Conservation (phyloP, 768 basidiomycete species). For the Suillus lakei region DNA sequence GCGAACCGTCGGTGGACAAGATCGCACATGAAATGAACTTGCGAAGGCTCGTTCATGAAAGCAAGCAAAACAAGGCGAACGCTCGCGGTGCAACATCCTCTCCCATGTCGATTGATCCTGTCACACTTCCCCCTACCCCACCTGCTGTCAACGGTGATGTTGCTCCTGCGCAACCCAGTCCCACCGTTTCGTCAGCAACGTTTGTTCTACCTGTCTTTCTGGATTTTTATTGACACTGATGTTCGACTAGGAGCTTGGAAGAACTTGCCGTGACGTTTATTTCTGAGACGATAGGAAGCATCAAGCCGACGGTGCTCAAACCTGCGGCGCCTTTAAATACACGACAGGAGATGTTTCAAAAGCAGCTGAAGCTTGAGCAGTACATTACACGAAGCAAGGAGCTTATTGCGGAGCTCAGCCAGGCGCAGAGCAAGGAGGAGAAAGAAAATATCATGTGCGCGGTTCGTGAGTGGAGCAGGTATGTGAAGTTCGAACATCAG, state of each 20-base stretch:
- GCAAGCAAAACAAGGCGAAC: slow-evolving; percentile 42
- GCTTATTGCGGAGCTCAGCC: slow-evolving; percentile 51
- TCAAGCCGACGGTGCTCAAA: slow-evolving; percentile 32
- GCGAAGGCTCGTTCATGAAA: slow-evolving; percentile 35
- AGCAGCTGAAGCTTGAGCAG: slow-evolving; percentile 51
- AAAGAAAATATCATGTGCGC: slow-evolving; percentile 48
- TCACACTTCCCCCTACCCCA: slow-evolving; percentile 6
- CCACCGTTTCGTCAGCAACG: slow-evolving; percentile 4
- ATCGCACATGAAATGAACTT: slow-evolving; percentile 46
- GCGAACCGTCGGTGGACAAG: slow-evolving; percentile 23
- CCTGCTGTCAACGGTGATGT: slow-evolving; percentile 3
- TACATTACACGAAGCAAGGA: slow-evolving; percentile 58
- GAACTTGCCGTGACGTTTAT: slow-evolving; percentile 64
- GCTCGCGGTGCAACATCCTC: slow-evolving; percentile 29
- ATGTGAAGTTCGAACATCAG: slow-evolving; percentile 33
- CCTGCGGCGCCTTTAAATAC: slow-evolving; percentile 12
- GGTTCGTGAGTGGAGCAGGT: slow-evolving; percentile 59
- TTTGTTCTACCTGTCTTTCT: slow-evolving; percentile 3
- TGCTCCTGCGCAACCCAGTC: neutral
- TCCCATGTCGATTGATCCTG: neutral
- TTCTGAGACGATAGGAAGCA: slow-evolving; percentile 55
- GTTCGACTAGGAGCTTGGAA: slow-evolving; percentile 38
- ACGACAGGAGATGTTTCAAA: slow-evolving; percentile 46
- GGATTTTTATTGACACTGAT: neutral
- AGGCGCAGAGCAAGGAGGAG: slow-evolving; percentile 54